phyloP scores from a whole-genome alignment of 2,329 filamentous ascomycete genomes.

The Stagonosporopsis rhizophila region DNA sequence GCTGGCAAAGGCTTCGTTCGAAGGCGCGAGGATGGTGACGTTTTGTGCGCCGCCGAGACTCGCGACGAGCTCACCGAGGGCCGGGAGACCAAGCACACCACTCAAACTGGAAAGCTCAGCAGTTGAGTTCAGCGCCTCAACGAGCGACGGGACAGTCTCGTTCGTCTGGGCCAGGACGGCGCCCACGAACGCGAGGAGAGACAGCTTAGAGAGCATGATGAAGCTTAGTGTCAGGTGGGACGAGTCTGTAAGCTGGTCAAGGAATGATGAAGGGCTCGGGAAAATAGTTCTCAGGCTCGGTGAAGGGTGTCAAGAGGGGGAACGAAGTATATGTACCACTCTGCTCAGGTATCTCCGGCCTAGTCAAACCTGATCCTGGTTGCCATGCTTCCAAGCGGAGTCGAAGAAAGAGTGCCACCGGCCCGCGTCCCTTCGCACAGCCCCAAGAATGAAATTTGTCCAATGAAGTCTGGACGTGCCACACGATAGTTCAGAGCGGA shows the following conservation, averaged over 20 bases:
- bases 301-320: conserved; percentile 14
- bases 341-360: background rate
- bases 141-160: conserved; percentile 22
- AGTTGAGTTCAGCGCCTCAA: conserved; percentile 27
- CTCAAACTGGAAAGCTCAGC: conserved; percentile 42
- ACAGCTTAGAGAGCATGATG: conserved; percentile 52
- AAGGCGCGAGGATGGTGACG: conserved; percentile 66
- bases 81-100: conserved; percentile 45
- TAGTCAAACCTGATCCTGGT: conserved; percentile 15
- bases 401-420: conserved; percentile 15
- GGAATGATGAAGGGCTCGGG: background rate
- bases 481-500: conserved; percentile 24
- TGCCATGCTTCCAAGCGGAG: conserved; percentile 25
- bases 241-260: conserved; percentile 1
- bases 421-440: conserved; percentile 18
- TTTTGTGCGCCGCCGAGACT: conserved; percentile 54
- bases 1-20: conserved; percentile 57
- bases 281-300: background rate
- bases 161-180: conserved; percentile 41
- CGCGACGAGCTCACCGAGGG: conserved; percentile 44
- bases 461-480: conserved; percentile 22
- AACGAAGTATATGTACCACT: conserved; percentile 28
- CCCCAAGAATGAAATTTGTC: conserved; percentile 17
- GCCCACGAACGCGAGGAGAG: conserved; percentile 46
- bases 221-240: background rate